phyloP scores from a whole-genome alignment of 768 basidiomycete genomes.

The Nevesoporus exiguus region DNA sequence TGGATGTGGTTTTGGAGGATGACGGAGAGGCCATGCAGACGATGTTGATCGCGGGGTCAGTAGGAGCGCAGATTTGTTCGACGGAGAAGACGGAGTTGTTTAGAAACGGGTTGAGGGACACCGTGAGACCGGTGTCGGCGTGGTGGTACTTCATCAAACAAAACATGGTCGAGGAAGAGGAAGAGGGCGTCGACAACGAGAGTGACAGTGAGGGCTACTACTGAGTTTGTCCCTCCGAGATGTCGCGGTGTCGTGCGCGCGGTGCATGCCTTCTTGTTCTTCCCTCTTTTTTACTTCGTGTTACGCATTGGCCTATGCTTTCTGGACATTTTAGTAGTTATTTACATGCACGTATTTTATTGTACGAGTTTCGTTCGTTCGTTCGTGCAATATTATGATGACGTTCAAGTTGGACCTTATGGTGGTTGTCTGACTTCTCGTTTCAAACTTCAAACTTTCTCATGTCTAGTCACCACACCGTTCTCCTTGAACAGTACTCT shows the following conservation, averaged over 20 bases:
- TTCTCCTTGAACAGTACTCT: too few relatives aligned
- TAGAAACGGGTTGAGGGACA: slow-evolving; percentile 32
- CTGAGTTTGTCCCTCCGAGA: too few relatives aligned
- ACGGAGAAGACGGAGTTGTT: slow-evolving; percentile 30
- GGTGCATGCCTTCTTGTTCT: not conserved
- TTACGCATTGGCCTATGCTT: not conserved
- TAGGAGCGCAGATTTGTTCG: slow-evolving; percentile 30
- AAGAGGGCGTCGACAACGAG: too few relatives aligned
- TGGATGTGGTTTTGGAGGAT: slow-evolving; percentile 31
- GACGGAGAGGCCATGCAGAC: slow-evolving; percentile 24
- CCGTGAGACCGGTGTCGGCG: slow-evolving; percentile 27
- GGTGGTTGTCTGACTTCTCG: too few relatives aligned
- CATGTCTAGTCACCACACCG: too few relatives aligned
- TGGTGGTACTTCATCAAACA: slow-evolving; percentile 32
- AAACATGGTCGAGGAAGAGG: not conserved
- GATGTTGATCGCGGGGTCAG: slow-evolving; percentile 29
- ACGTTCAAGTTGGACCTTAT: too few relatives aligned
- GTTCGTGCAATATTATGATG: too few relatives aligned
- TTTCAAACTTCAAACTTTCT: too few relatives aligned
- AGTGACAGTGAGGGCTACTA: not conserved
- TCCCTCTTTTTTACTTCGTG: not conserved
- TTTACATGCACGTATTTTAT: not conserved
- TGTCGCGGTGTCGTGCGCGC: too few relatives aligned
- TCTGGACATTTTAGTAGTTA: not conserved
- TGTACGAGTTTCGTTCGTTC: not conserved